Base-by-base conservation (phyloP, 768 basidiomycete species). In the Dioszegia aurantiaca region DNA sequence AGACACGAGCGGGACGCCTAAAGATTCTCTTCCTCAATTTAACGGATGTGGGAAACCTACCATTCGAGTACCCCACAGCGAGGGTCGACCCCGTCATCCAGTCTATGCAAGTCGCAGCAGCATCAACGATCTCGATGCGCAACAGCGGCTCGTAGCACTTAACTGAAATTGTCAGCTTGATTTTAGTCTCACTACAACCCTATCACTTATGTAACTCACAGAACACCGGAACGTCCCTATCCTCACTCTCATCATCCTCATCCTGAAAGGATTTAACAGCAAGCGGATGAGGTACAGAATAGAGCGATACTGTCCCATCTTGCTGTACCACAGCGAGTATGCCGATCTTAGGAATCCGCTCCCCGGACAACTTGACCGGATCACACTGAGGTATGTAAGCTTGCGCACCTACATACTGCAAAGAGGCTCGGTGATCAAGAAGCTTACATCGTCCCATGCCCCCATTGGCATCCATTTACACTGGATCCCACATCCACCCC, bases 391-490 rank as follows among this genome's bases (percentile, higher is more conserved):
- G 27, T 24, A 9, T 2, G 48, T 60, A 43, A 56, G 58, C 55
- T 39, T 9, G n/a, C n/a, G n/a, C 36, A 30, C 10, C 17, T 23
- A 12, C 24, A 4, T 14, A 23, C 24, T 4, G 4, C 3, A 19
- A 28, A 16, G 41, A 30, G 19, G 2, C 2, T 19, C 9, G 19
- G 17, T 30, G 26, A 11, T 26, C 17, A 27, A 48, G n/a, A 17
- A 59, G 77, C 80, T 57, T 46, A 82, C 80, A 14, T 73, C 45
- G 56, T 90, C 89, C 64, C 89, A 83, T 17, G 87, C 84, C 0
- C 92, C 91, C 27, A 91, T 73, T 2, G 94, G 94, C 75, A 93
- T 93, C 93, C 94, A 98, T 77, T 87, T 90, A 14, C 93, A 72
- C 48, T 89, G 87, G 63, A 85, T 83, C 2, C 86, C 87, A 3